Base-by-base conservation (phyloP, 1,284 basidiomycete species). In the Cutaneotrichosporon dermatis region DNA sequence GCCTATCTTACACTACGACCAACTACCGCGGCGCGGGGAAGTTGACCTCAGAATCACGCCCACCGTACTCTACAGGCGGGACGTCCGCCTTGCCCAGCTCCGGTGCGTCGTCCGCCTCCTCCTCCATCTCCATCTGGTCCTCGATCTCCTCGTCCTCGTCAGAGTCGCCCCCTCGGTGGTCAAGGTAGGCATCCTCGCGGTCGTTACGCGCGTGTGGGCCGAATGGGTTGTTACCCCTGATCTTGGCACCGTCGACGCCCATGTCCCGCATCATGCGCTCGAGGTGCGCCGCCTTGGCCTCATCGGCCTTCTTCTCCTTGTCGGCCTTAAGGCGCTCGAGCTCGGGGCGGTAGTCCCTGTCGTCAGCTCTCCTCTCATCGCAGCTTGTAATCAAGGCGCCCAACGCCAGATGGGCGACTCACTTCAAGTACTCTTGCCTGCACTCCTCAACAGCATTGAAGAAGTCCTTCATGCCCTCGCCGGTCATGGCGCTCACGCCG, bases 401-500 rank as follows among this genome's bases (percentile, higher is more conserved):
- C 25, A 25, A 25, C 25, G 25, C 25, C 25, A 25, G 25, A 25
- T 25, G 25, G 25, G 25, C 25, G 25, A 78, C 84, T 69, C 71
- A 93, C 90, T 81, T 87, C 75, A 90, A 86, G 76, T 97, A 99
- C 77, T 96, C 92, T 57, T 86, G 82, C 63, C 92, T 82, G 1
- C 90, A 92, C 48, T 85, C 87, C 62, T 94, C 87, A 4, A 99
- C 92, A 0, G 92, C 92, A 15, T 87, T 84, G 70, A 99, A 89
- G 75, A 99, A 97, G 56, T 89, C 89, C 63, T 87, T 82, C 74
- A 99, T 86, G 5, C 96, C 96, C 52, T 86, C 88, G 10, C 96
- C 96, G 0, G 96, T 98, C 82, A 92, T 84, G 46, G 95, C 95
- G 11, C 92, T 95, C 8, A 99, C 93, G 25, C 95, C 94, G 10